phyloP scores from a whole-genome alignment of 495 filamentous ascomycete genomes.

The Cairneyella variabilis region DNA sequence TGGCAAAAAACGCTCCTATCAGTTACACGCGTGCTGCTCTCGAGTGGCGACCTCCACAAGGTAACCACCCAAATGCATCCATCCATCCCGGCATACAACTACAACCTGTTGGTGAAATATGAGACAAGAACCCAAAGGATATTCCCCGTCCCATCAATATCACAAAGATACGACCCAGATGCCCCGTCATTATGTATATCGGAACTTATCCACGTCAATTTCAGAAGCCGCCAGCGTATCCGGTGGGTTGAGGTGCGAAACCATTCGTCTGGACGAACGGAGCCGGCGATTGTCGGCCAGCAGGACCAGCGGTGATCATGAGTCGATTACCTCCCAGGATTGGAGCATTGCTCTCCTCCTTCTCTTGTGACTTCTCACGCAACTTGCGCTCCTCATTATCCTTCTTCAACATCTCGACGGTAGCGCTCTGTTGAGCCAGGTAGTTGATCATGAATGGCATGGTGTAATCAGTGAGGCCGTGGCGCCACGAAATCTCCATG shows the following conservation, averaged over 20 bases:
- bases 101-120: slow-evolving; percentile 22
- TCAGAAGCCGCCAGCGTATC: slow-evolving; percentile 51
- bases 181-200: slow-evolving; percentile 26
- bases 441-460: slow-evolving; percentile 99
- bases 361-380: slow-evolving; percentile 79
- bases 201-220: slow-evolving; percentile 26
- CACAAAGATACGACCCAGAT: slow-evolving; percentile 16
- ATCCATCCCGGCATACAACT: slow-evolving; percentile 23
- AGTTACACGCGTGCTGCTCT: slow-evolving; percentile 19
- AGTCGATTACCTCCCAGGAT: slow-evolving; percentile 89
- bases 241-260: slow-evolving; percentile 75
- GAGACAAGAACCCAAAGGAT: slow-evolving; percentile 9
- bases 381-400: slow-evolving; percentile 97
- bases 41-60: slow-evolving; percentile 1
- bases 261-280: slow-evolving; percentile 74
- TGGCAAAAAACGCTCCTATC: slow-evolving; percentile 24
- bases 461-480: slow-evolving; percentile 92
- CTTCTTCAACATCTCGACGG: slow-evolving; percentile 80
- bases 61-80: slow-evolving; percentile 4
- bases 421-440: slow-evolving; percentile 81
- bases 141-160: slow-evolving; percentile 16
- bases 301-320: slow-evolving; percentile 95
- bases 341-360: slow-evolving; percentile 86
- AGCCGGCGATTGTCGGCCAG: slow-evolving; percentile 50
- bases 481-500: slow-evolving; percentile 95